Evolutionary conservation across 345 rosid genomes (phyloP).

Genomic region (Carallia pectinifolia): DNA sequence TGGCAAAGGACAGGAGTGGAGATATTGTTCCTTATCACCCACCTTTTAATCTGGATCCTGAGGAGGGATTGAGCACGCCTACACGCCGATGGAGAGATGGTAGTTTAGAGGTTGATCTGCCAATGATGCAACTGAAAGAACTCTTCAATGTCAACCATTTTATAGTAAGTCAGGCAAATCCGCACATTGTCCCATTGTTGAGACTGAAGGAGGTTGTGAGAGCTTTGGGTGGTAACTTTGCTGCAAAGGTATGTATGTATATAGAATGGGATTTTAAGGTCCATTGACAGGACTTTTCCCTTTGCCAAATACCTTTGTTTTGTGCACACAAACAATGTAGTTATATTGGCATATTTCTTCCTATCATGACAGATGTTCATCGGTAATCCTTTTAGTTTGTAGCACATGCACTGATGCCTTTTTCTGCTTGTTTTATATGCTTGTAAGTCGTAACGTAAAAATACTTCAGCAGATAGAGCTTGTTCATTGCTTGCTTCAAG

Average conservation of each 20-base stretch:
- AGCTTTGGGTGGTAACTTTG: conserved; percentile 92
- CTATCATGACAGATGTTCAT: no score
- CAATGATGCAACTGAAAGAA: conserved; percentile 98
- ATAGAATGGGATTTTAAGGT: not conserved
- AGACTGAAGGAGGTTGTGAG: conserved; percentile 76
- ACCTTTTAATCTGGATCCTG: conserved; percentile 84
- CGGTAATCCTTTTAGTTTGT: no score
- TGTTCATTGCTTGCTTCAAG: no score
- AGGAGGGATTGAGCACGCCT: conserved; percentile 56
- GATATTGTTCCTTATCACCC: conserved; percentile 95
- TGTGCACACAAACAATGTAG: no score
- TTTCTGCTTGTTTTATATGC: no score
- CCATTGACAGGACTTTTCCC: no score
- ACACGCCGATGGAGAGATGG: conserved; percentile 97
- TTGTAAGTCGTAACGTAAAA: no score
- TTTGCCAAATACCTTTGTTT: no score
- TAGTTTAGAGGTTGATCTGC: conserved; percentile 94
- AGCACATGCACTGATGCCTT: no score
- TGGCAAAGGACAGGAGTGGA: conserved; percentile 97
- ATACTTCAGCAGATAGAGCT: no score
- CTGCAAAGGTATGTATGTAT: conserved; percentile 72
- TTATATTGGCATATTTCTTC: no score
- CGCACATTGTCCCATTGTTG: conserved; percentile 83
- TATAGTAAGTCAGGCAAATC: conserved; percentile 98
- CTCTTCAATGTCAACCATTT: conserved; percentile 96